phyloP scores from a whole-genome alignment of 2,329 filamentous ascomycete species.

The Blastomyces gilchristii region DNA sequence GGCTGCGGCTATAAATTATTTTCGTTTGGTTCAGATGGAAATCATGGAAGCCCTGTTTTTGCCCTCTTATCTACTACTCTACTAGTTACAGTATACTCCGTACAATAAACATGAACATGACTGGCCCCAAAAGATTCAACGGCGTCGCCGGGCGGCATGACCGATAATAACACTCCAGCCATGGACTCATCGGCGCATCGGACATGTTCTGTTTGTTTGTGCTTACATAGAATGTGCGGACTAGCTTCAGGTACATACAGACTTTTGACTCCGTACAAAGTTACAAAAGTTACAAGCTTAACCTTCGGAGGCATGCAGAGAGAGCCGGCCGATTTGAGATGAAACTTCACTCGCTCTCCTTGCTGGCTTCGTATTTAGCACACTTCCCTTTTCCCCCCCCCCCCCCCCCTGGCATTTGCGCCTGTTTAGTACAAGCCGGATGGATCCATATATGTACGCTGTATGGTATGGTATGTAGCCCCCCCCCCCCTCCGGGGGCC shows the following conservation, averaged over 20 bases:
- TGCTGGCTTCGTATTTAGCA: neutral
- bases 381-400: neutral
- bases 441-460: no score
- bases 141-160: neutral
- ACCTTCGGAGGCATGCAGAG: neutral
- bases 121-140: no score
- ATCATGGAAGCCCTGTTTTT: neutral
- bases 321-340: neutral
- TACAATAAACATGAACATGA: no score
- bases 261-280: no score
- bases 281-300: neutral
- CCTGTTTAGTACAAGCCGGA: neutral
- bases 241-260: neutral
- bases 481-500: no score
- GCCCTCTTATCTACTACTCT: neutral
- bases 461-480: no score
- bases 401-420: neutral
- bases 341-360: neutral
- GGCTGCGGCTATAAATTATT: neutral
- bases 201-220: neutral
- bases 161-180: neutral
- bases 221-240: neutral
- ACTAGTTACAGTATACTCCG: no score
- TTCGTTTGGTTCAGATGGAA: neutral
- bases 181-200: no score